A percentile compares a stretch with the other conserved stretches of the same genome.
phyloP scores from a whole-genome alignment of 1,284 basidiomycete genomes.

The Cystobasidiaceae sp. region DNA sequence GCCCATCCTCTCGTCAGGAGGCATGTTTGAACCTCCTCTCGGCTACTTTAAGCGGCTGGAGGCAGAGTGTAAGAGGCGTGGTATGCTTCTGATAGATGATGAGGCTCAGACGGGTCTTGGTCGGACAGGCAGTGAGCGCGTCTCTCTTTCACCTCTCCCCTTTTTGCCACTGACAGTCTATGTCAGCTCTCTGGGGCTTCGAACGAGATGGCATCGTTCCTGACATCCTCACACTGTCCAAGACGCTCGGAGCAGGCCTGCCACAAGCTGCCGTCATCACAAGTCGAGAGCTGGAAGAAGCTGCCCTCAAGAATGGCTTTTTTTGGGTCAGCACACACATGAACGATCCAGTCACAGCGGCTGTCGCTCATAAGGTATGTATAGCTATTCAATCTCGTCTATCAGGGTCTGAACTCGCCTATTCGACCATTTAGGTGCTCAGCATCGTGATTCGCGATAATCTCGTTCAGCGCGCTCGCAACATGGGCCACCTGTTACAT shows the following conservation, averaged over 20 bases:
- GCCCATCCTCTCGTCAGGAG: constrained; percentile 64
- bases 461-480: constrained; percentile 34
- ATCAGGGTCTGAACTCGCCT: not conserved
- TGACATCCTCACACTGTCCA: constrained; percentile 9
- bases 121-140: constrained; percentile 53
- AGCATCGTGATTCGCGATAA: constrained; percentile 35
- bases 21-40: constrained; percentile 81
- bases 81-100: constrained; percentile 54
- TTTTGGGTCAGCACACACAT: constrained; percentile 42
- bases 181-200: constrained; percentile 1
- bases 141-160: constrained; percentile 43
- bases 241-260: constrained; percentile 32
- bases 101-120: constrained; percentile 75
- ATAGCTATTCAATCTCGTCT: not conserved
- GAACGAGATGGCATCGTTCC: not conserved
- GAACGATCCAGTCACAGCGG: constrained; percentile 42
- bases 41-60: constrained; percentile 74
- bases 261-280: constrained; percentile 76
- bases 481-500: constrained; percentile 27
- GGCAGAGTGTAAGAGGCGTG: constrained; percentile 76
- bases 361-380: constrained; percentile 35
- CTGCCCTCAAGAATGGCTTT: constrained; percentile 54
- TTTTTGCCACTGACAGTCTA: constrained; percentile 51
- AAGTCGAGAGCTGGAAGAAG: constrained; percentile 73
- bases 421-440: not conserved